These are phyloP conservation scores for Juncus effusus DNA, from an alignment of 176 grass and related monocot genomes.

Conservation along the genomic window DNA sequence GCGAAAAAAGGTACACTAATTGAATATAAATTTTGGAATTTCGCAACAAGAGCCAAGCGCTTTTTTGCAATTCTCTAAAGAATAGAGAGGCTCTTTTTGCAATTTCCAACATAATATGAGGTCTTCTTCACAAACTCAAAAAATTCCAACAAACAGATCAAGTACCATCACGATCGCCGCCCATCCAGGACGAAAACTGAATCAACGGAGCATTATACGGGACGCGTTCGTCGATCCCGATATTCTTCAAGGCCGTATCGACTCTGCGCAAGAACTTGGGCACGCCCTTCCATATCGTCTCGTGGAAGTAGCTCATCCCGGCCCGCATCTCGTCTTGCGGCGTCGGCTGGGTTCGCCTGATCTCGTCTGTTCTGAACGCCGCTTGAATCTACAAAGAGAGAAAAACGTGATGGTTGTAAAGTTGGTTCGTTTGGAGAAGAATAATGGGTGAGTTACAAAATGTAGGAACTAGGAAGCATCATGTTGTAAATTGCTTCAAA, in stretches of 20 bases:
- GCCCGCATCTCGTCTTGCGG: slow-evolving; percentile 94
- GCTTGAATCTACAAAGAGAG: slow-evolving; percentile 76
- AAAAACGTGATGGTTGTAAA: neutral
- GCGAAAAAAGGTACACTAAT: neutral
- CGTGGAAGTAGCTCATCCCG: slow-evolving; percentile 98
- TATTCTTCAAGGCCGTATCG: slow-evolving; percentile 93
- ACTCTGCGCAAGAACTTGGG: slow-evolving; percentile 85
- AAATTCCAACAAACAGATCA: neutral
- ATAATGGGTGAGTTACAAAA: no score
- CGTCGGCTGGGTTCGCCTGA: slow-evolving; percentile 72
- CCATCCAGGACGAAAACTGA: slow-evolving; percentile 99
- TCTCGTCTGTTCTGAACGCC: slow-evolving; percentile 95
- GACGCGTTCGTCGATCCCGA: slow-evolving; percentile 80
- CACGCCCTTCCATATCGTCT: slow-evolving; percentile 98
- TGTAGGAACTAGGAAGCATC: no score
- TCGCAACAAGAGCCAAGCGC: no score
- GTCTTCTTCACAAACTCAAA: no score
- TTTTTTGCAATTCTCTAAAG: no score
- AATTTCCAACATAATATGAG: no score
- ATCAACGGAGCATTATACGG: slow-evolving; percentile 94
- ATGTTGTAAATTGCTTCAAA: no score
- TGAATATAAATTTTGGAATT: no score
- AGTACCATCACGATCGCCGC: slow-evolving; percentile 92
- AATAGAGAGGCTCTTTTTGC: no score
- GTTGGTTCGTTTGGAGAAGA: no score